phyloP scores from a whole-genome alignment of 768 basidiomycete genomes.

The Postia placenta region DNA sequence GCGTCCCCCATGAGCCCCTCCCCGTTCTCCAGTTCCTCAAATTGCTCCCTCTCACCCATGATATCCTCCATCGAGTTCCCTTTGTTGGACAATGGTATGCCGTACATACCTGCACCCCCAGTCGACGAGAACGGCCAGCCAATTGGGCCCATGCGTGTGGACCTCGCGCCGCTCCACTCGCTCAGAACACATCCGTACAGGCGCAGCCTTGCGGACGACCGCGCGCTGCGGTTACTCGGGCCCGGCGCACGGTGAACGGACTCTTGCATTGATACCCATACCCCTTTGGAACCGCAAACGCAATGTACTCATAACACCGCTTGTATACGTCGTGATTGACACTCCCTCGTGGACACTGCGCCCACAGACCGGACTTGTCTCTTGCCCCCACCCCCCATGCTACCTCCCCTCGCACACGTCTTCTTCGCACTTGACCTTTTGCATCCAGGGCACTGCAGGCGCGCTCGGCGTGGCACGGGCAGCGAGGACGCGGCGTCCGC shows the following conservation, averaged over 20 bases:
- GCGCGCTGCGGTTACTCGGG: slow-evolving; percentile 44
- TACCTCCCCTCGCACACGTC: not conserved
- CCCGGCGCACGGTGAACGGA: slow-evolving; percentile 12
- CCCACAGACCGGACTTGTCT: not conserved
- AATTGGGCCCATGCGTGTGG: slow-evolving; percentile 22
- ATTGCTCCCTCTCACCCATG: slow-evolving; percentile 12
- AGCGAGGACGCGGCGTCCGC: not conserved
- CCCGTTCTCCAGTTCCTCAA: slow-evolving; percentile 11
- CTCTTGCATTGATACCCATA: not conserved
- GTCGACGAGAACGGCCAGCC: not conserved
- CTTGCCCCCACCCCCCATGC: not conserved
- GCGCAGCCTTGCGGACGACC: slow-evolving; percentile 58
- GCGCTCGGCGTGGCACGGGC: too few species aligned
- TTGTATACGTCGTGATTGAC: not conserved
- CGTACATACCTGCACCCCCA: slow-evolving; percentile 15
- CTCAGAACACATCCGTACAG: slow-evolving; percentile 52
- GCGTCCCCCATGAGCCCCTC: not conserved
- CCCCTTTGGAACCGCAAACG: not conserved
- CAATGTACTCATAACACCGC: not conserved
- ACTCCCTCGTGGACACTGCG: not conserved
- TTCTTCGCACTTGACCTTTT: not conserved
- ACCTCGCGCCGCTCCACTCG: slow-evolving; percentile 53
- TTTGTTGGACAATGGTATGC: slow-evolving; percentile 14
- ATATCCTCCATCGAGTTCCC: slow-evolving; percentile 9
- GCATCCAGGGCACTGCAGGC: not conserved